phyloP scores from a whole-genome alignment of 345 rosid species.

The Ailanthus altissimus region DNA sequence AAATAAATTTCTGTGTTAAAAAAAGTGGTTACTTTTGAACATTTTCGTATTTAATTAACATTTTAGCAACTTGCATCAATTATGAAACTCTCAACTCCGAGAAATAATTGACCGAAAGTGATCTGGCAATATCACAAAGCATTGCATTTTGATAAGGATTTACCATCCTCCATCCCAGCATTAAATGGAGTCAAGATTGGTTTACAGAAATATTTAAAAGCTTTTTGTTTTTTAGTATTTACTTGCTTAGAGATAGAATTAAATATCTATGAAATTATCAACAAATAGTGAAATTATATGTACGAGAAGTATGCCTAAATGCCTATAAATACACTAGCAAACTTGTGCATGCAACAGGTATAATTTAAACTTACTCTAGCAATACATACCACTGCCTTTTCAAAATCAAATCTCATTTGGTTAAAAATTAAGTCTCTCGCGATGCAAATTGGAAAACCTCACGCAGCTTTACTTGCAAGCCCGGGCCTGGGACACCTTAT shows the following conservation, averaged over 20 bases:
- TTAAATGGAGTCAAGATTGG: neutral
- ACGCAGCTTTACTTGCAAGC: constrained; percentile 38
- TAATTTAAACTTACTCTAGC: too few relatives aligned
- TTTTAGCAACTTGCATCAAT: neutral
- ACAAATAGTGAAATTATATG: too few relatives aligned
- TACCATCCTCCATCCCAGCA: neutral
- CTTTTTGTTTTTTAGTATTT: neutral
- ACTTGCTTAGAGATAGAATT: neutral
- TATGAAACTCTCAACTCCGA: too few relatives aligned
- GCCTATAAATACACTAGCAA: neutral
- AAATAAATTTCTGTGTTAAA: too few relatives aligned
- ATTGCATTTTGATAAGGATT: too few relatives aligned
- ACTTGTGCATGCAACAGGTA: neutral
- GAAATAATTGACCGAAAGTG: too few relatives aligned
- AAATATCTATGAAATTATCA: neutral
- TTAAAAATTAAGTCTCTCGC: neutral
- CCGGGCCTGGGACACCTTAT: constrained; percentile 62
- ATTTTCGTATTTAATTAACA: too few relatives aligned
- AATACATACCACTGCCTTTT: neutral
- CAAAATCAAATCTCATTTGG: neutral
- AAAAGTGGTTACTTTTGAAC: too few relatives aligned
- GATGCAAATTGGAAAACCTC: constrained; percentile 31
- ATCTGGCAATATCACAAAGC: too few relatives aligned
- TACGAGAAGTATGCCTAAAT: neutral
- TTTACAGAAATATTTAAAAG: neutral